A percentile compares a stretch with the other conserved stretches of the same genome.
These are phyloP conservation scores for Babesia ovis DNA, from an alignment of 169 alveolate genomes.

Conservation along the genomic window DNA sequence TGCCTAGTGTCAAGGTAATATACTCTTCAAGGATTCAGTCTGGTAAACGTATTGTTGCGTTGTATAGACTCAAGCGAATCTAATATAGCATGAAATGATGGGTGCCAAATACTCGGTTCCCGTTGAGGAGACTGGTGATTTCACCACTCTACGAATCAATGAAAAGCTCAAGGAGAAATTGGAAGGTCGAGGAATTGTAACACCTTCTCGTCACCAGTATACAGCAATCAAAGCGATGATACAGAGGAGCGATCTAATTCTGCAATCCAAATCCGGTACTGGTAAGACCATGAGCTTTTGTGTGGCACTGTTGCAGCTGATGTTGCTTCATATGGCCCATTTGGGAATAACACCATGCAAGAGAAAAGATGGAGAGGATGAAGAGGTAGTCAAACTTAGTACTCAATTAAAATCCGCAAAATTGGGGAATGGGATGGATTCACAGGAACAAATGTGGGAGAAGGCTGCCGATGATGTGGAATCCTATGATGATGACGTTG, in stretches of 20 bases:
- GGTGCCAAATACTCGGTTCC: not conserved
- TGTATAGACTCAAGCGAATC: too few species aligned
- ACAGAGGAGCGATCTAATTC: conserved; percentile 35
- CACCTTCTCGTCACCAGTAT: conserved; percentile 49
- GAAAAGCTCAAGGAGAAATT: conserved; percentile 2
- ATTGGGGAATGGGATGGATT: not conserved
- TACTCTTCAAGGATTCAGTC: too few species aligned
- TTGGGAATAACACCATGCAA: conserved; percentile 9
- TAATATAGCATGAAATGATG: too few species aligned
- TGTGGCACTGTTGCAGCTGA: conserved; percentile 59
- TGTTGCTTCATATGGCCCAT: not conserved
- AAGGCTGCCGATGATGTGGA: not conserved
- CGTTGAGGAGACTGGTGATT: not conserved
- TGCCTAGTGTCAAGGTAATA: too few species aligned
- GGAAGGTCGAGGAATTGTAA: conserved; percentile 7
- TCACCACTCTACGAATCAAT: conserved; percentile 30
- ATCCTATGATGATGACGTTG: not conserved
- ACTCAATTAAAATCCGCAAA: not conserved
- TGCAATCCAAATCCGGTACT: conserved; percentile 80
- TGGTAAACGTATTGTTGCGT: too few species aligned
- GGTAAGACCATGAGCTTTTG: conserved; percentile 80
- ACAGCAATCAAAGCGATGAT: conserved; percentile 23
- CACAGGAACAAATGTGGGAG: not conserved
- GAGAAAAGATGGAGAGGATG: not conserved
- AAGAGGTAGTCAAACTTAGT: not conserved